These are phyloP conservation scores for Hypholoma fasciculare DNA, from an alignment of 768 basidiomycete species.

Conservation along the genomic window DNA sequence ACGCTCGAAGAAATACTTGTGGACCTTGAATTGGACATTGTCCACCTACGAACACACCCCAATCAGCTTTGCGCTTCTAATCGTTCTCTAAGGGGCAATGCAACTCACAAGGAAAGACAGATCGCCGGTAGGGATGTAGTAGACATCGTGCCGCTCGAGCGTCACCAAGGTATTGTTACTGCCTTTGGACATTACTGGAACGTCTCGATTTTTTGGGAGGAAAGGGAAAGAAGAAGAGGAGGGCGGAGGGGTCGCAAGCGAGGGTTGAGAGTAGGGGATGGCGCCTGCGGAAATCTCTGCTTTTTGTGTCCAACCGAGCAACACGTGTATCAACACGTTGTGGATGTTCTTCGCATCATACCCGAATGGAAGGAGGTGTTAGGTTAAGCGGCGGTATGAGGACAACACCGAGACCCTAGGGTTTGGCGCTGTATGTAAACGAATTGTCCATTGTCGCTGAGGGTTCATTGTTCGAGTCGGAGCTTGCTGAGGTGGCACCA, in stretches of 20 bases:
- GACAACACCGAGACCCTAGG: background rate
- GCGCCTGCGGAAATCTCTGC: slow-evolving; percentile 22
- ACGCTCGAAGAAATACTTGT: slow-evolving; percentile 62
- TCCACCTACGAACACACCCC: slow-evolving; percentile 43
- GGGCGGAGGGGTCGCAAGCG: background rate
- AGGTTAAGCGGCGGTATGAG: slow-evolving; percentile 5
- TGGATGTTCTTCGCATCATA: slow-evolving; percentile 9
- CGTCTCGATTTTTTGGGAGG: background rate
- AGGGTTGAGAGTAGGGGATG: slow-evolving; percentile 7
- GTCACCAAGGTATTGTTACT: slow-evolving; percentile 13
- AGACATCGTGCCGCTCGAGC: slow-evolving; percentile 32
- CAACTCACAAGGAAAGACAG: slow-evolving; percentile 46
- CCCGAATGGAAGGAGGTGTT: slow-evolving; percentile 2
- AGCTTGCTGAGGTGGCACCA: background rate
- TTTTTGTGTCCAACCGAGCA: slow-evolving; percentile 24
- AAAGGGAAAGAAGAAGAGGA: no score
- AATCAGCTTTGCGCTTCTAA: background rate
- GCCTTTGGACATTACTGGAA: slow-evolving; percentile 14
- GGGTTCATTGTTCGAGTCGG: background rate
- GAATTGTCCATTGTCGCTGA: background rate
- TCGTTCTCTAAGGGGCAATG: background rate
- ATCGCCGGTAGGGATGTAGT: slow-evolving; percentile 57
- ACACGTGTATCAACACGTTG: slow-evolving; percentile 33
- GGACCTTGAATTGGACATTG: slow-evolving; percentile 54
- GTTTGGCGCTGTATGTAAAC: background rate